Evolutionary conservation across 345 rosid genomes (phyloP), one percentile per base, ranked within the genome.

Genomic region (Punica granatum): DNA sequence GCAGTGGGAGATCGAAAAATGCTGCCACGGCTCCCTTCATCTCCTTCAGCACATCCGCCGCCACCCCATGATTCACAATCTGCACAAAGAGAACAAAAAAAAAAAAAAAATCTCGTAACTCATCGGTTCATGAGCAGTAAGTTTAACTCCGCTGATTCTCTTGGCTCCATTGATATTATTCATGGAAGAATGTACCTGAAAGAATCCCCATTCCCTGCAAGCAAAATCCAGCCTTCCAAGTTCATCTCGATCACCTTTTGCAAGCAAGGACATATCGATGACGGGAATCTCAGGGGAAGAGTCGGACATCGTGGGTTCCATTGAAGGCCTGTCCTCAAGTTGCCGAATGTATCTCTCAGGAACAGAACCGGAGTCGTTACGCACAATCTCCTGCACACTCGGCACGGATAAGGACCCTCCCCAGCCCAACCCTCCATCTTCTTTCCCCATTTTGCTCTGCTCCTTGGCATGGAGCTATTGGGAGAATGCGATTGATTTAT

Each of bases 141-240:
- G 54, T 49, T 49, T n/a, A 11, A 19, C 54, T 28, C 16, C 41
- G 11, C 41, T 4, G 41, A 37, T 4, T 37, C 41, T 37, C 11
- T 37, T 37, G 11, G 41, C 11, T 37, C 11, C 41, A 37, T 37
- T 37, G 41, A 11, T 37, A 37, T 11, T 37, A 11, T 37, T 37
- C 11, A 37, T 37, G 5, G 41, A 51, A 10, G 60, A 16, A 66
- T 36, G 19, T 42, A 61, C 77, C 77, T 73, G 75, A 70, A 75
- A 81, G 71, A 78, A 78, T 26, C 76, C 84, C 82, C 84, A 78
- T 14, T 69, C 74, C 60, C 60, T 73, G 80, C 82, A 75, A 35
- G 73, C 76, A 34, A 41, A 1, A 49, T 77, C 68, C 32, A 75
- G 69, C 53, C 68, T 81, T 36, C 41, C 41, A 9, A 34, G 67